Conservation (phyloP, 345 rosid species). For the Anacardium occidentale region DNA sequence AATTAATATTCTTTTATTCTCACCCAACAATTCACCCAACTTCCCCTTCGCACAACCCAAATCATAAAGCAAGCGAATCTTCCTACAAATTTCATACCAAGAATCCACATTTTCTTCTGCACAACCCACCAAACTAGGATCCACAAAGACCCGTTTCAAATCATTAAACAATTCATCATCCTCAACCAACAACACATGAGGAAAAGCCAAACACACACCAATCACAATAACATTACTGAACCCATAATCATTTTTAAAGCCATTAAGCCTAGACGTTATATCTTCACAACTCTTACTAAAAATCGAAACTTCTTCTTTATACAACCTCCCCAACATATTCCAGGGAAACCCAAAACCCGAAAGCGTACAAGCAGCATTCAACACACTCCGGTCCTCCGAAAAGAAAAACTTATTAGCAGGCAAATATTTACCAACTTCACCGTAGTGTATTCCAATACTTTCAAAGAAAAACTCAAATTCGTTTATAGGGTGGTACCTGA, state of each 20-base stretch:
- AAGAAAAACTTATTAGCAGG: constrained; percentile 59
- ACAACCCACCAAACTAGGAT: constrained; percentile 33
- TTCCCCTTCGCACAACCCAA: constrained; percentile 44
- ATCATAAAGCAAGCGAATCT: constrained; percentile 48
- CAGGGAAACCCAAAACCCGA: constrained; percentile 70
- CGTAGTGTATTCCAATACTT: constrained; percentile 63
- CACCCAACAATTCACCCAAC: constrained; percentile 48
- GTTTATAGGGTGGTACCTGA: constrained; percentile 69
- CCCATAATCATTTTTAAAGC: constrained; percentile 39
- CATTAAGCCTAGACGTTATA: constrained; percentile 32
- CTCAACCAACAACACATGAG: constrained; percentile 34
- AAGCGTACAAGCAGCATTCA: constrained; percentile 48
- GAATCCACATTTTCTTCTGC: constrained; percentile 50
- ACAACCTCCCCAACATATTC: constrained; percentile 59
- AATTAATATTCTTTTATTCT: constrained; percentile 39
- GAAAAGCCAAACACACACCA: constrained; percentile 64
- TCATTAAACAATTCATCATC: constrained; percentile 42
- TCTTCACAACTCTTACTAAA: constrained; percentile 40
- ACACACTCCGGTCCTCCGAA: constrained; percentile 43
- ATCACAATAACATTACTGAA: constrained; percentile 37
- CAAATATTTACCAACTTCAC: constrained; percentile 38
- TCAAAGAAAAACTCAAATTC: constrained; percentile 78
- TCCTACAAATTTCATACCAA: constrained; percentile 47
- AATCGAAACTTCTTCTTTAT: constrained; percentile 50
- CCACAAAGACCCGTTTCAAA: constrained; percentile 44